These are phyloP conservation scores for Boletus pseudopeckii DNA, from an alignment of 768 basidiomycete species.

Conservation along the genomic window DNA sequence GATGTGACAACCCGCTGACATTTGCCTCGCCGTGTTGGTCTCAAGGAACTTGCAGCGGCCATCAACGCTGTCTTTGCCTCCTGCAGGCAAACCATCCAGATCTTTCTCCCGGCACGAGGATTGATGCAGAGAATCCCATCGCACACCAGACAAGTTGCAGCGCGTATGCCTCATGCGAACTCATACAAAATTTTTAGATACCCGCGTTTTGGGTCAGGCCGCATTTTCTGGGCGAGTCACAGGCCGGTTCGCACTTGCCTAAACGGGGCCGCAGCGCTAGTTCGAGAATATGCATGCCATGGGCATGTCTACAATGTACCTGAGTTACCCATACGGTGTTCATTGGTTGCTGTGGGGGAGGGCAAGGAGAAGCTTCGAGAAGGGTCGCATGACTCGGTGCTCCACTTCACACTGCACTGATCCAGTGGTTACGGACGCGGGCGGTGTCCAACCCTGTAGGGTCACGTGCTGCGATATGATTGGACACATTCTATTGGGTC, in stretches of 20 bases:
- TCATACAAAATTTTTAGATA: not conserved
- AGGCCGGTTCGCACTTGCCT: not conserved
- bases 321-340: not conserved
- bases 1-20: not conserved
- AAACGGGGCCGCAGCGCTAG: not conserved
- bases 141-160: not conserved
- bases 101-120: not conserved
- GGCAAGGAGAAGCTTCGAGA: not conserved
- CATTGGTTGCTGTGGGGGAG: slow-evolving; percentile 5
- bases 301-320: not conserved
- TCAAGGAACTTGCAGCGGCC: not conserved
- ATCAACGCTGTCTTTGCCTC: not conserved
- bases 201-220: not conserved
- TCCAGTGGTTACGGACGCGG: too few species aligned
- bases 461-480: slow-evolving; percentile 25
- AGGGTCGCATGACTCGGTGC: not conserved
- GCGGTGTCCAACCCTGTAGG: not conserved
- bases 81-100: not conserved
- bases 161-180: slow-evolving; percentile 7
- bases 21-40: not conserved
- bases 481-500: slow-evolving; percentile 18
- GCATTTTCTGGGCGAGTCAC: not conserved
- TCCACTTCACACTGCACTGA: not conserved
- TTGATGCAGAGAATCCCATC: not conserved
- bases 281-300: not conserved